These are phyloP conservation scores for Teratosphaeria epicoccoides DNA, from an alignment of 2,329 filamentous ascomycete species.

Conservation along the genomic window DNA sequence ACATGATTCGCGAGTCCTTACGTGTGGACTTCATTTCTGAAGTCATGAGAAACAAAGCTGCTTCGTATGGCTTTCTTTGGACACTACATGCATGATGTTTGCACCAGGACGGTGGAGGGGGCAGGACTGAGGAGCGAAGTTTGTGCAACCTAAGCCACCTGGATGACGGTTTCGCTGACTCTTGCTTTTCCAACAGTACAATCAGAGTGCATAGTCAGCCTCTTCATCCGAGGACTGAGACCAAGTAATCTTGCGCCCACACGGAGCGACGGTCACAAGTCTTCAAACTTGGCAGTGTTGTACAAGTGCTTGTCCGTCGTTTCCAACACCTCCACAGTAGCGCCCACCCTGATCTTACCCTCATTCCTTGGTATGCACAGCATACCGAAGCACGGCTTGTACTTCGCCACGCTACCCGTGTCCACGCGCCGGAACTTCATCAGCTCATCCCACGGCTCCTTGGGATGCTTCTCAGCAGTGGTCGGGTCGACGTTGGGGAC, in stretches of 20 bases:
- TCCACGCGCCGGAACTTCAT: slow-evolving; percentile 52
- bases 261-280: slow-evolving; percentile 15
- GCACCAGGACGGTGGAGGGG: no score
- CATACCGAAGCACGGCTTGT: slow-evolving; percentile 59
- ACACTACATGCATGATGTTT: no score
- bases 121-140: no score
- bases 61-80: no score
- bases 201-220: no score
- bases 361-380: slow-evolving; percentile 48
- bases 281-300: slow-evolving; percentile 25
- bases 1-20: no score
- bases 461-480: slow-evolving; percentile 48
- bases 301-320: slow-evolving; percentile 49
- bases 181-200: no score
- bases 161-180: no score
- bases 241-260: background rate
- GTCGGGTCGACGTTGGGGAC: slow-evolving; percentile 56
- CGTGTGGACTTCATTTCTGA: no score
- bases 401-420: slow-evolving; percentile 48
- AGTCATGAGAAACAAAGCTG: no score
- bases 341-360: slow-evolving; percentile 46
- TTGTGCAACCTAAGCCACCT: no score
- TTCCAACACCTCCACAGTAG: slow-evolving; percentile 47
- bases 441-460: slow-evolving; percentile 52
- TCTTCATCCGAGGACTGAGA: no score